Percentiles rank a stretch among this genome's conserved stretches.
Evolutionary conservation across 78 protist species (phyloP).

Genomic region (Paratrimastix pyriformis): DNA sequence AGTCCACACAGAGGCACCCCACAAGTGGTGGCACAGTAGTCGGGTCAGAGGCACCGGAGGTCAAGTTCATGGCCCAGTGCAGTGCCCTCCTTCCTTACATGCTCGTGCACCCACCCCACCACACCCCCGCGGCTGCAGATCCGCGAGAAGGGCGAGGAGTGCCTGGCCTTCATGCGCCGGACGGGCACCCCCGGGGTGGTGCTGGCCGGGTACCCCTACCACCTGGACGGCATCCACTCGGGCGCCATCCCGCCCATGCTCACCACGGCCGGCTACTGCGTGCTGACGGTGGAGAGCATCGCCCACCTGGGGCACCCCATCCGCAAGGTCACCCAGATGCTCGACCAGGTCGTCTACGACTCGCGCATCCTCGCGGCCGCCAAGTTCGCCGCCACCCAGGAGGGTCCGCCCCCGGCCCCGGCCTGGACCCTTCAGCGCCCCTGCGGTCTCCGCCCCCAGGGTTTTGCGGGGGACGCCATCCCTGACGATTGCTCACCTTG

Average conservation of each 20-base stretch:
- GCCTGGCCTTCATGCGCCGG: neutral
- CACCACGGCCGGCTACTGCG: neutral
- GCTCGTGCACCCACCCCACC: no score
- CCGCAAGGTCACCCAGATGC: neutral
- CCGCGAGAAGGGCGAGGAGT: neutral
- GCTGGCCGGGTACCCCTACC: conserved; percentile 28
- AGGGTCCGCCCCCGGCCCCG: no score
- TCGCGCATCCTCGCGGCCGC: neutral
- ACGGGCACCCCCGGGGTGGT: neutral
- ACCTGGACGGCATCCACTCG: conserved; percentile 4
- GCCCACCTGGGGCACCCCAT: neutral
- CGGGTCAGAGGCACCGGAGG: no score
- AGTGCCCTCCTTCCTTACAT: no score
- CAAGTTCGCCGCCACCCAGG: neutral
- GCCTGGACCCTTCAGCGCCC: no score
- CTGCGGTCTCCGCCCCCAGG: no score
- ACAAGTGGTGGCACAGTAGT: no score
- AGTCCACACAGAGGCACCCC: no score
- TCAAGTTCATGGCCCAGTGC: no score
- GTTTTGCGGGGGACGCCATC: no score
- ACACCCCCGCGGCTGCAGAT: no score
- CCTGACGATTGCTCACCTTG: no score
- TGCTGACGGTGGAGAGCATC: neutral
- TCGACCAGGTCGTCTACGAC: neutral
- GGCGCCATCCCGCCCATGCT: neutral